These are phyloP conservation scores for Rhizophagus prolifer DNA, from an alignment of 192 early-diverging fungal species.

Conservation along the genomic window DNA sequence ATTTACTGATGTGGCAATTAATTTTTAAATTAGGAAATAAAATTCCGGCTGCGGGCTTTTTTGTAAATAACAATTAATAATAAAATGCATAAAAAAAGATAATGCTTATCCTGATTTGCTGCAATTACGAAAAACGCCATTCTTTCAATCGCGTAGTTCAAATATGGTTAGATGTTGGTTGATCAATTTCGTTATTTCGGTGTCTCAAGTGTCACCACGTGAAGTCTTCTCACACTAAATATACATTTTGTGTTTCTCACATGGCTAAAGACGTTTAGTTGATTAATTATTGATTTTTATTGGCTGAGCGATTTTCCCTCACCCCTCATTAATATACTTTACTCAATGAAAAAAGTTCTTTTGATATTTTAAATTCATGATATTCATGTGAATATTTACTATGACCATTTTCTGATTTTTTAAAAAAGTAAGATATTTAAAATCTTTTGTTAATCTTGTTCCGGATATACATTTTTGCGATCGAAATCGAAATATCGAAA, in stretches of 20 bases:
- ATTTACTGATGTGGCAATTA: neutral
- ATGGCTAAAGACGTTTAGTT: neutral
- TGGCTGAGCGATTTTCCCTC: neutral
- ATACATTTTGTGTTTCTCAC: neutral
- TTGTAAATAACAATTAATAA: neutral
- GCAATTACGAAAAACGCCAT: neutral
- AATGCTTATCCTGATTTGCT: neutral
- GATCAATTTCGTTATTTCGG: no score
- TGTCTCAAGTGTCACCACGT: neutral
- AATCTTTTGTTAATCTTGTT: no score
- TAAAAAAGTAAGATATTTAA: no score
- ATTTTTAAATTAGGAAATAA: neutral
- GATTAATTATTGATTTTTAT: neutral
- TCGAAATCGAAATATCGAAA: no score
- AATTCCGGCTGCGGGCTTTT: neutral
- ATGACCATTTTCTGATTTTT: no score
- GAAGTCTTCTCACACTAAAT: neutral
- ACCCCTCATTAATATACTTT: no score
- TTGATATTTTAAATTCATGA: no score
- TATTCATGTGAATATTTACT: no score
- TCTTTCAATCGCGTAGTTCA: no score
- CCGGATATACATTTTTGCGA: no score
- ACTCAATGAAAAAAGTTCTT: no score
- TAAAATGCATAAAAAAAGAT: neutral
- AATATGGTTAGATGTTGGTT: no score